Evolutionary conservation across 2,329 filamentous ascomycete species (phyloP), one percentile per base, ranked within the genome.

Genomic region (Penicillium sp.): DNA sequence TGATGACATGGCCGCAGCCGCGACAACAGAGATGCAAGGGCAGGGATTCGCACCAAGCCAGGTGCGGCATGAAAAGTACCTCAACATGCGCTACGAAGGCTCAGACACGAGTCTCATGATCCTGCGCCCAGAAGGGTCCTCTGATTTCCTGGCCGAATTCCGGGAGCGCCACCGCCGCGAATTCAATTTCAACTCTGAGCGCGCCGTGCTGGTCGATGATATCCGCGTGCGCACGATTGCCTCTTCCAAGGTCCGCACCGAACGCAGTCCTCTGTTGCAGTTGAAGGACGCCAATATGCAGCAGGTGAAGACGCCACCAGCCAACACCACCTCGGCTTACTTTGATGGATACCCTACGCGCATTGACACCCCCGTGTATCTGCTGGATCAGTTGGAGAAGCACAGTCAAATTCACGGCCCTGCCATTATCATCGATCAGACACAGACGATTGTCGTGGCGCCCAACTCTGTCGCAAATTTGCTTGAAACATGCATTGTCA

Each of bases 151-250:
- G 2, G 85, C 88, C 62, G 91, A 91, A 0, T 97, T 98, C 71
- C 82, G 94, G 39, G 87, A 87, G 67, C 90, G 96, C 64, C 94
- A 97, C 72, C 88, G 91, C 50, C 90, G 94, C 69, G 93, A 97
- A 69, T 97, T 97, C 71, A 92, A 92, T 0, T 97, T 97, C 71
- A 95, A 91, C 0, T 87, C 86, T 14, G 91, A 96, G 54, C 83
- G 92, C 52, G 89, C 96, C 56, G 89, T 96, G 50, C 90, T 96
- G 37, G 85, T 97, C 2, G 93, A 96, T 60, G 93, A 96, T 71
- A 90, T 97, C 4, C 87, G 93, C 51, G 91, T 94, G 3, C 85
- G 94, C 51, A 92, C 91, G 6, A 96, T 96, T 60, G 92, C 91
- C 78, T 86, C 46, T 75, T 84, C 13, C 76, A 83, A 24, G 78